Base-by-base conservation (phyloP, 164 flowering plant genomes). In the grape (Vitis vinifera) region DNA sequence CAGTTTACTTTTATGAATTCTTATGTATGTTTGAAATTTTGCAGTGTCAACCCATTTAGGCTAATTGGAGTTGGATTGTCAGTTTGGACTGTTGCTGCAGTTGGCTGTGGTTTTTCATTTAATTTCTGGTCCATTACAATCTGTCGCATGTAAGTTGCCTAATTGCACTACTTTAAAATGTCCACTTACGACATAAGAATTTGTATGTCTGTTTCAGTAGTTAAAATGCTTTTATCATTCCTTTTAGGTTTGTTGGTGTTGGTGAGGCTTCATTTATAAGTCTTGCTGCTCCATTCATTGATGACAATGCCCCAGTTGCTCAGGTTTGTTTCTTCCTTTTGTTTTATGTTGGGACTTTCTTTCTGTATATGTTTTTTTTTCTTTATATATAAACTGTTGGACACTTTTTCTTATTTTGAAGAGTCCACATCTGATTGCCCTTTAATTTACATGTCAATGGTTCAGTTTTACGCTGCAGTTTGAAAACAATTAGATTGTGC, bases 251-350 rank as follows among this genome's bases (percentile, higher is more conserved):
- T 69, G 98, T 95, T 59, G 99, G 99, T 81, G 97, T 95, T 61
- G 99, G 99, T 29, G 99, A 95, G 77, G 99, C 99, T 62, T 95
- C 98, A 67, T 95, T 95, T 70, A 88, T 95, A 60, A 95, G 98
- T 79, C 98, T 93, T 80, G 99, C 98, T 56, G 94, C 99, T 67
- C 99, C 99, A 51, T 95, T 90, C 74, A 95, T 95, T 66, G 99
- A 95, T 76, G 99, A 95, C 74, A 87, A 90, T 83, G 99, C 99
- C 52, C 99, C 99, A 30, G 81, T 67, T 65, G 66, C 90, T 63
- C 87, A 92, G 97, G 98, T 91, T 74, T 74, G 49, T 59, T 63
- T 53, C 27, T 52, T 61, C 55, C 56, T 23, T 27, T 29, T 15
- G 13, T 68, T 51, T 72, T 10, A 23, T 23, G 27, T 23, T 37